Evolutionary conservation across 768 basidiomycete genomes (phyloP), one percentile per base, ranked within the genome.

Genomic region (Auricularia sp.): DNA sequence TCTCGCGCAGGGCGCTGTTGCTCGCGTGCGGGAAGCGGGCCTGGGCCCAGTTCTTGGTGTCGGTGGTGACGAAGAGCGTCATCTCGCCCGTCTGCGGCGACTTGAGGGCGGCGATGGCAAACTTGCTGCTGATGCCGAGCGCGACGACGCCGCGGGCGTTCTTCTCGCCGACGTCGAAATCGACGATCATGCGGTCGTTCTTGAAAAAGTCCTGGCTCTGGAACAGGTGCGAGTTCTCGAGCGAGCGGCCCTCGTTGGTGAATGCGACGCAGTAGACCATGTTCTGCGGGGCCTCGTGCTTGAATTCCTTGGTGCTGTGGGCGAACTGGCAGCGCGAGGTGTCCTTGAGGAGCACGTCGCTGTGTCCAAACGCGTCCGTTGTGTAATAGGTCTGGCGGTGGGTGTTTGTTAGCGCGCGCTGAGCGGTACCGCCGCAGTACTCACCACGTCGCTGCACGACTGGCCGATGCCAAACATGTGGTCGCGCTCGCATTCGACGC

Each of bases 1-100:
- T 95, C 77, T 95, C 93, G 6, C 87, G 83, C 14, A 97, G 81
- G 42, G 82, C 81, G 1, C 89, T 87, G 2, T 84, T 85, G 0
- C 86, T 87, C 2, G 90, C 87, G 71, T 97, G 97, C 2, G 97
- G 97, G 80, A 99, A 98, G 66, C 86, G 85, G 1, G 92, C 93
- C 68, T 87, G 86, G 2, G 89, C 87, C 94, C 94, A 99, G 1
- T 78, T 81, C 70, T 83, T 81, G 6, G 90, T 87, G 73, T 98
- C 91, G 3, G 91, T 80, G 0, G 90, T 84, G 42, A 97, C 93
- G 70, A 93, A 98, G 12, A 98, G 78, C 58, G 87, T 73, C 88
- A 91, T 90, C 68, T 93, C 87, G 16, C 86, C 87, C 3, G 79
- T 82, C 3, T 76, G 78, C 3, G 80, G 73, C 2, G 79, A 75